Conservation (phyloP, 257 asterid genomes). For the Solanum sparsipilum region DNA sequence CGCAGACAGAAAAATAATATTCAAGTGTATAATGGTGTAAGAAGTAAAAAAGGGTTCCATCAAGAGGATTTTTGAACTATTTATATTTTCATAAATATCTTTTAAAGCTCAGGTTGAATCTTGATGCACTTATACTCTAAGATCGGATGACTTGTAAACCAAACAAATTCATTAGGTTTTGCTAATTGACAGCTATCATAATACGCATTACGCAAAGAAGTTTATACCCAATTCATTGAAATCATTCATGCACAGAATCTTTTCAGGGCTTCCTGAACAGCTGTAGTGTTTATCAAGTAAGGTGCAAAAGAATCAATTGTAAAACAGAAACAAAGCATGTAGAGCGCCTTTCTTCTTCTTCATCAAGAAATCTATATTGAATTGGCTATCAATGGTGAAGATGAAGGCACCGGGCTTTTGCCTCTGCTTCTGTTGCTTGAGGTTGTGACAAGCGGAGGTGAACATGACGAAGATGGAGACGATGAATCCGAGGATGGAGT, state of each 20-base stretch:
- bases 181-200: not conserved
- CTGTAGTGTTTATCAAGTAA: not conserved
- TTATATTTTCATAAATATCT: not conserved
- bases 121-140: not conserved
- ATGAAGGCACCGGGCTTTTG: constrained; percentile 22
- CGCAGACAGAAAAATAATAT: no score
- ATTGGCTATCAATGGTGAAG: constrained; percentile 21
- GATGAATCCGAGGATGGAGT: constrained; percentile 35
- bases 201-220: not conserved
- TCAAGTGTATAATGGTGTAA: no score
- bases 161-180: not conserved
- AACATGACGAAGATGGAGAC: constrained; percentile 26
- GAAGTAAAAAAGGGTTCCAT: not conserved
- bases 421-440: constrained; percentile 15
- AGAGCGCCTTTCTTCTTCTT: not conserved
- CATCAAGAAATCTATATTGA: not conserved
- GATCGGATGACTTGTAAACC: not conserved
- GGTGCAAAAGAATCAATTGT: not conserved
- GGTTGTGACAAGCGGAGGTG: constrained; percentile 18
- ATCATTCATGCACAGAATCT: constrained; percentile 22
- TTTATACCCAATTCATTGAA: not conserved
- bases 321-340: not conserved
- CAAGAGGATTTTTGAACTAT: not conserved
- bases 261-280: constrained; percentile 1
- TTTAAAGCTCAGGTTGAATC: not conserved